Conservation (phyloP, 345 rosid species). For the Sisymbrium irio region DNA sequence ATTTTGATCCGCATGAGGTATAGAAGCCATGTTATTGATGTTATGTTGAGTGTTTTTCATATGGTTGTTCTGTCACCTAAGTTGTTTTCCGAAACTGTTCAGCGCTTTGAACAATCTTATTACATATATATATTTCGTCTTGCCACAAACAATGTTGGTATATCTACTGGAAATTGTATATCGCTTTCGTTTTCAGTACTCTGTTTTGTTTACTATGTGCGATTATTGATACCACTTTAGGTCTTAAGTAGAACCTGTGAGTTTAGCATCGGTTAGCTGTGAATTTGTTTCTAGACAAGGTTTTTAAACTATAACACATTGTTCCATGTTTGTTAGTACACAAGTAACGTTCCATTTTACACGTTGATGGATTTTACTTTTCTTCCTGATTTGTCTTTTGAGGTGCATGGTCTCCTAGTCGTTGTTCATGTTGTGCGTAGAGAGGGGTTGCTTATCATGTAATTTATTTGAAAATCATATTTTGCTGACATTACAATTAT, state of each 20-base stretch:
- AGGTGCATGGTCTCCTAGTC: slow-evolving; percentile 9
- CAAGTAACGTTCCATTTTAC: background rate
- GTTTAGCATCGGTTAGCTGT: background rate
- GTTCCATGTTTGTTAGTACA: background rate
- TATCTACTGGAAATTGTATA: slow-evolving; percentile 1
- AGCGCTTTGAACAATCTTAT: background rate
- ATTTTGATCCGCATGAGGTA: slow-evolving; percentile 96
- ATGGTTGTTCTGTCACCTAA: slow-evolving; percentile 2
- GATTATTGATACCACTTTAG: background rate
- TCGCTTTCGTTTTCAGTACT: background rate
- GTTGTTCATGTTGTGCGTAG: background rate
- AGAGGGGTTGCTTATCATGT: background rate
- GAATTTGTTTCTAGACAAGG: background rate
- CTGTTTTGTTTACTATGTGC: background rate
- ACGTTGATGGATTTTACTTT: background rate
- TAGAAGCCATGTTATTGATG: slow-evolving; percentile 13
- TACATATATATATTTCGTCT: background rate
- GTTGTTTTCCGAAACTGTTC: background rate
- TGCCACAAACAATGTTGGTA: background rate
- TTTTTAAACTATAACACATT: background rate
- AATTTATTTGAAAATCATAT: slow-evolving; percentile 8
- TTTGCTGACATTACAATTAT: slow-evolving; percentile 21
- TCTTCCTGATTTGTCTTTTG: background rate
- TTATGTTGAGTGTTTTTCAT: background rate
- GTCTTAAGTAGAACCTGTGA: slow-evolving; percentile 1